Percentiles rank a stretch among this genome's conserved stretches.
phyloP scores from a whole-genome alignment of 352 stramenopile genomes.

The Phytophthora foliorum region DNA sequence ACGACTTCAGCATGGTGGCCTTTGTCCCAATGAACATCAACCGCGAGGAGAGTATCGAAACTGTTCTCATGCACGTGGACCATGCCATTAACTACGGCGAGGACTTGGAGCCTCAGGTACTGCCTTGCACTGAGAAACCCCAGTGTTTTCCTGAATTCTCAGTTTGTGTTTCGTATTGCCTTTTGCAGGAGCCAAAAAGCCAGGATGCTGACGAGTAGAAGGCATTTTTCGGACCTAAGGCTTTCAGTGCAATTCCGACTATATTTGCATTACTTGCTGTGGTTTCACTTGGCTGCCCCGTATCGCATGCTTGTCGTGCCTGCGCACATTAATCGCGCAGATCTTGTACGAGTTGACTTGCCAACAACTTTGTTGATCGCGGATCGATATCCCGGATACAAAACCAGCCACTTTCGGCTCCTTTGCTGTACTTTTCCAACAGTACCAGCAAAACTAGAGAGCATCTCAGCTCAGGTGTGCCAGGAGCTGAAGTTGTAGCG shows the following conservation, averaged over 20 bases:
- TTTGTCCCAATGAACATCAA: constrained; percentile 98
- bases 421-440: too few species aligned
- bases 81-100: constrained; percentile 98
- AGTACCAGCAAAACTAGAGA: too few species aligned
- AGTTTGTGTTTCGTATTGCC: background rate
- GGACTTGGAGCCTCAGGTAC: constrained; percentile 92
- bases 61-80: constrained; percentile 96
- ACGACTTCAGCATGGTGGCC: constrained; percentile 98
- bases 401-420: background rate
- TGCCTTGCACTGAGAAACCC: background rate
- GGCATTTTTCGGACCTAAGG: constrained; percentile 10
- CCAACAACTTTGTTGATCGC: background rate
- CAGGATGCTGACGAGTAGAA: constrained; percentile 58
- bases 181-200: constrained; percentile 73
- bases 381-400: background rate
- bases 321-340: background rate
- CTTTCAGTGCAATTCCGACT: constrained; percentile 6
- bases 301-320: constrained; percentile 15
- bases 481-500: background rate
- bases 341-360: background rate
- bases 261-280: constrained; percentile 10
- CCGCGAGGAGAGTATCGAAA: constrained; percentile 97
- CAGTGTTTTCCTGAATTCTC: background rate
- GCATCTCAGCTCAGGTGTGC: background rate
- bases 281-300: background rate